Base-by-base conservation (phyloP, 2,329 filamentous ascomycete genomes). In the Lithohypha guttulata region DNA sequence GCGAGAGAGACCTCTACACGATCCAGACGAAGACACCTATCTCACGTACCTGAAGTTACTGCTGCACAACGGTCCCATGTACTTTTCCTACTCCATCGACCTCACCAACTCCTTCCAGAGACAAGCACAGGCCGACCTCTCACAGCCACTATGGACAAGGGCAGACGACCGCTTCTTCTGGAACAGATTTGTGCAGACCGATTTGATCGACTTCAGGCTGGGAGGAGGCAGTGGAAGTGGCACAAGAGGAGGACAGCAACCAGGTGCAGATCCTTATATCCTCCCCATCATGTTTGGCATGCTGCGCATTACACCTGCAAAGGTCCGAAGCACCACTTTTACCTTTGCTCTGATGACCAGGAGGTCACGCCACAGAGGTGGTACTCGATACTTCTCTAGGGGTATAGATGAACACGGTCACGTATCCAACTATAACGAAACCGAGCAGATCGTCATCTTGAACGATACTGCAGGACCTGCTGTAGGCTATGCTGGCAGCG, bases 381-480 rank as follows among this genome's bases (percentile, higher is more conserved):
- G 91, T 30, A 96, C 91, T 11, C 73, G 93, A 56, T 96, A 95
- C 64, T 91, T 98, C 58, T 93, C 91, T 2, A 79, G 91, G 48
- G 91, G 91, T 36, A 77, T 96, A 32, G 89, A 98, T 56, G 87
- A 94, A 49, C 71, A 91, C 45, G 91, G 91, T 17, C 78, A 96
- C 58, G 91, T 91, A n/a, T 85, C 91, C 49, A 98, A 98, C 60
- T 98, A 89, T 71, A 98, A 98, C 57, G 91, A 98, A 68, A 96
- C 91, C 0, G 91, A 98, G 58, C 91, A 98, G 58, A 70, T 91
- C 22, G 71, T 94, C 44, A 77, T 98, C 25, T 63, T 96, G 51
- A 96, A 96, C 53, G 91, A 96, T 60, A 71, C 74, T 33, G 71
- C 71, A 3, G 77, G 77, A 42, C 81, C 81, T 1, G 64, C 91